A percentile compares a stretch with the other conserved stretches of the same genome.
Evolutionary conservation across 768 basidiomycete species (phyloP).

Genomic region (Suillus discolor): DNA sequence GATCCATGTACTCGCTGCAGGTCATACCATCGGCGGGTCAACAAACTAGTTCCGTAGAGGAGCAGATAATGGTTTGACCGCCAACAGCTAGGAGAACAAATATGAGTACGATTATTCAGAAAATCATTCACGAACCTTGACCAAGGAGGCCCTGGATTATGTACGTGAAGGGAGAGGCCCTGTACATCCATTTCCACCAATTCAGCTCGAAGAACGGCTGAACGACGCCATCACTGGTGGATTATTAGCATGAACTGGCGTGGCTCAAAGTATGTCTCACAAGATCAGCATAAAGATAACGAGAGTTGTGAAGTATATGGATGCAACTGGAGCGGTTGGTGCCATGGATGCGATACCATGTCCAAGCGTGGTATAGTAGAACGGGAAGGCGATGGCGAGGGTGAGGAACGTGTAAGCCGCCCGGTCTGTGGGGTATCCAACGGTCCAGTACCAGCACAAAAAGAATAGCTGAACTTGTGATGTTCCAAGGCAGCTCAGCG

Average conservation of each 20-base stretch:
- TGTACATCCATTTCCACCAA: conserved; percentile 78
- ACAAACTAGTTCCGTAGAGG: conserved; percentile 63
- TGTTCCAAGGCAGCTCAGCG: conserved; percentile 63
- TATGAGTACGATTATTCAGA: neutral
- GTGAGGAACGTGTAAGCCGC: conserved; percentile 62
- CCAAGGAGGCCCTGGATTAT: conserved; percentile 50
- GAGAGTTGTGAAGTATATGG: conserved; percentile 55
- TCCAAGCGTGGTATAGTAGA: conserved; percentile 64
- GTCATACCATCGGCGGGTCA: conserved; percentile 44
- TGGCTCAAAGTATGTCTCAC: neutral
- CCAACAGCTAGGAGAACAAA: conserved; percentile 47
- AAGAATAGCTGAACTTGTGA: conserved; percentile 63
- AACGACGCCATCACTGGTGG: conserved; percentile 53
- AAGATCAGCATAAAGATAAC: conserved; percentile 70
- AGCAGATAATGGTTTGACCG: conserved; percentile 51
- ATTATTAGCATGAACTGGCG: neutral
- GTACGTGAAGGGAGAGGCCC: conserved; percentile 55
- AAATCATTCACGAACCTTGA: conserved; percentile 40
- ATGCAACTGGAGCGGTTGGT: conserved; percentile 60
- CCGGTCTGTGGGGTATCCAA: conserved; percentile 54
- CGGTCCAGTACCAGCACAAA: conserved; percentile 72
- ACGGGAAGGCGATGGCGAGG: conserved; percentile 53
- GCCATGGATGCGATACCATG: conserved; percentile 64
- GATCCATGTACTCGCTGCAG: conserved; percentile 46
- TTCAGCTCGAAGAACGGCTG: conserved; percentile 65